These are phyloP conservation scores for Kazachstania kunashirensis DNA, from an alignment of 805 yeast genomes.

Conservation along the genomic window DNA sequence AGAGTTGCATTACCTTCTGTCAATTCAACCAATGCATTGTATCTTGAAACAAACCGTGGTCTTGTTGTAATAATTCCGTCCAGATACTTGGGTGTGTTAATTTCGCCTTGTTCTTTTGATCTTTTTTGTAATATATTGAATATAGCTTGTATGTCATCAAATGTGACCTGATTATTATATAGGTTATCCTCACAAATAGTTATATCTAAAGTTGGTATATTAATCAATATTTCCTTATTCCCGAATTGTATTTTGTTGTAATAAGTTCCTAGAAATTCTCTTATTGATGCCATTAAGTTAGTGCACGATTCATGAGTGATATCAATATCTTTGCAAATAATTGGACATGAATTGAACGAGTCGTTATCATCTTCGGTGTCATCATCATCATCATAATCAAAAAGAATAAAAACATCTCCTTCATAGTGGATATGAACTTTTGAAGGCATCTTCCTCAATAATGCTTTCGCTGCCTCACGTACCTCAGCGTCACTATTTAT, in stretches of 20 bases:
- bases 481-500: too few relatives aligned
- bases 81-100: conserved; percentile 14
- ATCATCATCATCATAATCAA: conserved; percentile 13
- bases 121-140: conserved; percentile 23
- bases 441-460: conserved; percentile 13
- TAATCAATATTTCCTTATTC: conserved; percentile 22
- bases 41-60: conserved; percentile 28
- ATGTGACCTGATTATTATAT: conserved; percentile 25
- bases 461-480: conserved; percentile 15
- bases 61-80: conserved; percentile 14
- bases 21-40: conserved; percentile 28
- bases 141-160: conserved; percentile 26
- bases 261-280: conserved; percentile 18
- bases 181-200: conserved; percentile 27
- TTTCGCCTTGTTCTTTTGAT: conserved; percentile 17
- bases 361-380: conserved; percentile 9
- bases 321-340: conserved; percentile 15
- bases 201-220: conserved; percentile 24
- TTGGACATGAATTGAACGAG: conserved; percentile 8
- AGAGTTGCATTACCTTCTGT: conserved; percentile 28
- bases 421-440: conserved; percentile 15
- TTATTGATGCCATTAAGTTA: conserved; percentile 16
- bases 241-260: conserved; percentile 18
- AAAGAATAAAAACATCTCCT: conserved; percentile 17
- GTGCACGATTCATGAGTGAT: conserved; percentile 12